Base-by-base conservation (phyloP, 108 stramenopile species). In the Cafeteria roenbergensis region DNA sequence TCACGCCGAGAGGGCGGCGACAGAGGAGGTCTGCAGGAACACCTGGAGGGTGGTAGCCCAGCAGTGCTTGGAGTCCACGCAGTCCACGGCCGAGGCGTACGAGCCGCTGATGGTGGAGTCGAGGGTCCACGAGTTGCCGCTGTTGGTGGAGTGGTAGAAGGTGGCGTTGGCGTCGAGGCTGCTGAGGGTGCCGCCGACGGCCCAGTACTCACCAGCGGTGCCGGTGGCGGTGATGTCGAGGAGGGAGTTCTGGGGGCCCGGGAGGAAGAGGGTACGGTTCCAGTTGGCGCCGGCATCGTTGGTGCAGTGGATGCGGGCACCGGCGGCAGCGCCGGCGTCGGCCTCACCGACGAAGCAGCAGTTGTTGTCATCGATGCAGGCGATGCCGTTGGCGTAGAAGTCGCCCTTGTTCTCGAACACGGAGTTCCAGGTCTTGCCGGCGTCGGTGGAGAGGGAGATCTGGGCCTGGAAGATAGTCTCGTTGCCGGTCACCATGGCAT, bases 311-410 rank as follows among this genome's bases (percentile, higher is more conserved):
- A 57, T 57, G 30, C 57, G 57, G 30, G 57, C 57, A 14, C 57
- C 57, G 30, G 57, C 12, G 12, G 57, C 57, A 17, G 12, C 14
- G 30, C 57, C 57, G 12, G 6, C 12, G 33, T 57, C 57, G 33
- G 57, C 57, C 33, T 57, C 57, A 31, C 57, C 57, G 32, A 17
- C 57, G 32, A 57, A 33, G 57, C 57, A 57, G 57, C 57, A 57
- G 33, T 34, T 17, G 17, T 6, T 57, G 12, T 31, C 57, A 17
- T 6, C 6, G 30, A 14, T 17, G 57, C 57, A 57, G 57, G 6
- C 57, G 33, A 8, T 17, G 14, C 57, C 57, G 33, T 57, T 57
- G 57, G 17, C 8, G 33, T 57, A 57, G 57, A 33, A 57, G 12
- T 57, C 33, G 57, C 12, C 17, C 32, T 8, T n/a, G n/a, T n/a